phyloP scores from a whole-genome alignment of 2,329 filamentous ascomycete species.

The Colletotrichum navitas region DNA sequence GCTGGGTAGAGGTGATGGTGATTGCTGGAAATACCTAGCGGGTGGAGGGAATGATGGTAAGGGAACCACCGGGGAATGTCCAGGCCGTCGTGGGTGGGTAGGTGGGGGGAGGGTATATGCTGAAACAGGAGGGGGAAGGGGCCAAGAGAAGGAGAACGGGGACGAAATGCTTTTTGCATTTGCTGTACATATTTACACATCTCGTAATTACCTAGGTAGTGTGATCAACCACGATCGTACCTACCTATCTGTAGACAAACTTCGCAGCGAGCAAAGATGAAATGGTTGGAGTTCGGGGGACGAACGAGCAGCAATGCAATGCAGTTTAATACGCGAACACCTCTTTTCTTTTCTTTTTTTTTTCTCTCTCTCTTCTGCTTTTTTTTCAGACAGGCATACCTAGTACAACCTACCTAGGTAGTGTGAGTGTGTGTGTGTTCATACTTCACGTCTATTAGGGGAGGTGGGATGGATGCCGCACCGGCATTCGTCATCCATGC shows the following conservation, averaged over 20 bases:
- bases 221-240: too few species aligned
- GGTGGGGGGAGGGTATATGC: not conserved
- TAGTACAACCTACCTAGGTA: too few species aligned
- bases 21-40: not conserved
- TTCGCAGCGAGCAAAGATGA: not conserved
- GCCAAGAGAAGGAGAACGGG: not conserved
- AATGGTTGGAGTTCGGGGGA: not conserved
- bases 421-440: too few species aligned
- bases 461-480: constrained; percentile 5
- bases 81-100: not conserved
- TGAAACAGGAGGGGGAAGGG: constrained; percentile 17
- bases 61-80: not conserved
- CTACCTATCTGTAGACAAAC: not conserved
- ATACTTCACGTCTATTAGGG: too few species aligned
- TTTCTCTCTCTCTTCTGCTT: too few species aligned
- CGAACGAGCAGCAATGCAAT: not conserved
- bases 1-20: not conserved
- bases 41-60: not conserved
- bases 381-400: too few species aligned
- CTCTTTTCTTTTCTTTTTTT: too few species aligned
- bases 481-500: constrained; percentile 18
- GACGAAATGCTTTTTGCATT: not conserved
- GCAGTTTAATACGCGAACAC: not conserved
- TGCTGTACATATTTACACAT: not conserved
- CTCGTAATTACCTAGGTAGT: too few species aligned